These are phyloP conservation scores for Hypoxylon sp. DNA, from an alignment of 2,329 filamentous ascomycete species.

Conservation along the genomic window DNA sequence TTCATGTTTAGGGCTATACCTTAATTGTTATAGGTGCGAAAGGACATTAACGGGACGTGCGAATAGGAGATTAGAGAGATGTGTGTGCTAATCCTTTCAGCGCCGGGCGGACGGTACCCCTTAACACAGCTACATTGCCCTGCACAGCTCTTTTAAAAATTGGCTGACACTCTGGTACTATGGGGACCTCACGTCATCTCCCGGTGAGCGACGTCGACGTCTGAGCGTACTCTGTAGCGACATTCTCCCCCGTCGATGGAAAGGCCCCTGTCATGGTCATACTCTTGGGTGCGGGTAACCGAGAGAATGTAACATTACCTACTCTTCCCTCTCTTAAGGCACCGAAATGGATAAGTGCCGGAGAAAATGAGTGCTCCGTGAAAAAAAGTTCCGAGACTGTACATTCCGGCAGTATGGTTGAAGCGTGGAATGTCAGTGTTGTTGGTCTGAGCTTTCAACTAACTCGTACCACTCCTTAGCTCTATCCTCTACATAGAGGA, in stretches of 20 bases:
- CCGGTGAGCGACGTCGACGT: constrained; percentile 13
- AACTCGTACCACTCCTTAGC: constrained; percentile 28
- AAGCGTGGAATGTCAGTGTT: constrained; percentile 24
- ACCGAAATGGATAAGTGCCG: constrained; percentile 9
- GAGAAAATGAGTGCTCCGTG: not conserved
- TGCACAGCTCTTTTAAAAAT: constrained; percentile 23
- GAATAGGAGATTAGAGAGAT: not conserved
- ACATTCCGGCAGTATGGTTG: constrained; percentile 7
- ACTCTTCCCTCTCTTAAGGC: constrained; percentile 6
- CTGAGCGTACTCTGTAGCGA: constrained; percentile 24
- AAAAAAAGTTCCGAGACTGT: constrained; percentile 15
- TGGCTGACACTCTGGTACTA: constrained; percentile 15
- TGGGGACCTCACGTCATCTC: constrained; percentile 29
- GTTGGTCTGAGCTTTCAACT: constrained; percentile 44
- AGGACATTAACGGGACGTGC: constrained; percentile 4
- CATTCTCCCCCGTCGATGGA: constrained; percentile 2
- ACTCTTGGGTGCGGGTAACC: constrained; percentile 4
- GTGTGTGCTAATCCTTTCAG: not conserved
- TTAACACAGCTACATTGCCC: not conserved
- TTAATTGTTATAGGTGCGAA: constrained; percentile 25
- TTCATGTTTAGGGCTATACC: constrained; percentile 22
- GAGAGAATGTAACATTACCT: constrained; percentile 1
- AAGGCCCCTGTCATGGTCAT: constrained; percentile 4
- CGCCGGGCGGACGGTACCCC: constrained; percentile 4
- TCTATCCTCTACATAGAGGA: constrained; percentile 18